Conservation (phyloP, 2,329 filamentous ascomycete species). For the Fusarium sp. region DNA sequence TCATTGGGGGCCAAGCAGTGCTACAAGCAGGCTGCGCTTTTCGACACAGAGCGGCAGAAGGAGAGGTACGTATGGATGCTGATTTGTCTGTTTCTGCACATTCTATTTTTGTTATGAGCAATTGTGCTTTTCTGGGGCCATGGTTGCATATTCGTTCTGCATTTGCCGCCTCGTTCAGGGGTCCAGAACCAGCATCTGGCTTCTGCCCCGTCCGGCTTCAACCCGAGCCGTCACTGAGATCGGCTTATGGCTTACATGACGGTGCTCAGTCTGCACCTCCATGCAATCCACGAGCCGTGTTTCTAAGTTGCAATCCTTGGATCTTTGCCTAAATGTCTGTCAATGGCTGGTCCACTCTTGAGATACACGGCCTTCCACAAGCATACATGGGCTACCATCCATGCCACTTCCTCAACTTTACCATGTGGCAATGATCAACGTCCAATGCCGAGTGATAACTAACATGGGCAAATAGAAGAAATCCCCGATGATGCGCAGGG, state of each 20-base stretch:
- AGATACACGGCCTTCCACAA: background rate
- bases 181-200: background rate
- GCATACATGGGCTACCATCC: background rate
- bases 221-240: background rate
- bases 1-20: constrained; percentile 35
- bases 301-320: background rate
- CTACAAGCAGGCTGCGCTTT: constrained; percentile 42
- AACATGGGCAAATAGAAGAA: constrained; percentile 27
- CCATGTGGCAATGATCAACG: background rate
- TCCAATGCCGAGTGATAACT: constrained; percentile 6
- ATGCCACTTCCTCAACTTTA: background rate
- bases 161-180: background rate
- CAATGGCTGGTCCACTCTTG: background rate
- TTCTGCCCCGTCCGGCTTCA: background rate
- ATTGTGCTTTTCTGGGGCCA: background rate
- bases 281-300: background rate
- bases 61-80: constrained; percentile 42
- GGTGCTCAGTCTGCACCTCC: background rate
- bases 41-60: constrained; percentile 45
- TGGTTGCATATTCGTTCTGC: background rate
- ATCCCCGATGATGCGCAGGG: constrained; percentile 2
- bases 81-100: background rate
- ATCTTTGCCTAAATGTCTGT: background rate
- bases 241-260: background rate
- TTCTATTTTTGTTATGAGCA: background rate